phyloP scores from a whole-genome alignment of 345 rosid genomes.

The Luvunga scandens region DNA sequence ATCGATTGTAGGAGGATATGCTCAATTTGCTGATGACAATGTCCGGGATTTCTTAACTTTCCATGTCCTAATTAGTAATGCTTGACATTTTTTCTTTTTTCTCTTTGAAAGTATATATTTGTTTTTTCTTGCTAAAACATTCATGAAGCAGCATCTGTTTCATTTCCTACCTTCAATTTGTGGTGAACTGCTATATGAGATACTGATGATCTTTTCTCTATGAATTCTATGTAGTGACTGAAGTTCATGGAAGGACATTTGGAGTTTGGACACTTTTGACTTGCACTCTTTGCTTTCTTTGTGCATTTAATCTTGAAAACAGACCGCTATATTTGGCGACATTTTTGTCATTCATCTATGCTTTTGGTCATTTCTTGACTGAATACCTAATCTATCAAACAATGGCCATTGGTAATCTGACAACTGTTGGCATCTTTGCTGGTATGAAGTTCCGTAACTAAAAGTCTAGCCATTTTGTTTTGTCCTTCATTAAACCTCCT shows the following conservation, averaged over 20 bases:
- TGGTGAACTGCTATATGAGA: neutral
- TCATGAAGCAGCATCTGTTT: neutral
- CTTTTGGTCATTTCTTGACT: slow-evolving; percentile 78
- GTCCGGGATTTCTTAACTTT: neutral
- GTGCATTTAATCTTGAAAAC: slow-evolving; percentile 85
- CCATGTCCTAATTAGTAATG: neutral
- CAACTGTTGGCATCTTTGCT: slow-evolving; percentile 81
- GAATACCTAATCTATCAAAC: slow-evolving; percentile 77
- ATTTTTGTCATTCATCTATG: slow-evolving; percentile 79
- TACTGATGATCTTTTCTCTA: slow-evolving; percentile 2
- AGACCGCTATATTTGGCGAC: slow-evolving; percentile 80
- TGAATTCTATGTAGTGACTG: slow-evolving; percentile 64
- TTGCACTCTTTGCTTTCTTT: slow-evolving; percentile 88
- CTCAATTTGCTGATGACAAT: neutral
- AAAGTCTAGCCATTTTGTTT: neutral
- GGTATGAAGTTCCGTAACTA: slow-evolving; percentile 34
- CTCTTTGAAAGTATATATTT: no score
- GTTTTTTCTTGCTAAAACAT: neutral
- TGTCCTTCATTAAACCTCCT: neutral
- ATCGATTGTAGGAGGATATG: neutral
- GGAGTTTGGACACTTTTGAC: slow-evolving; percentile 97
- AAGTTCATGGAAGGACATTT: slow-evolving; percentile 94
- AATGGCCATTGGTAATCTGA: slow-evolving; percentile 71
- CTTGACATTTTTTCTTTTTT: no score
- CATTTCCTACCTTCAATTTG: neutral